Evolutionary conservation across 768 basidiomycete species (phyloP), one percentile per base, ranked within the genome.

Genomic region (Mycena rebaudengoi): DNA sequence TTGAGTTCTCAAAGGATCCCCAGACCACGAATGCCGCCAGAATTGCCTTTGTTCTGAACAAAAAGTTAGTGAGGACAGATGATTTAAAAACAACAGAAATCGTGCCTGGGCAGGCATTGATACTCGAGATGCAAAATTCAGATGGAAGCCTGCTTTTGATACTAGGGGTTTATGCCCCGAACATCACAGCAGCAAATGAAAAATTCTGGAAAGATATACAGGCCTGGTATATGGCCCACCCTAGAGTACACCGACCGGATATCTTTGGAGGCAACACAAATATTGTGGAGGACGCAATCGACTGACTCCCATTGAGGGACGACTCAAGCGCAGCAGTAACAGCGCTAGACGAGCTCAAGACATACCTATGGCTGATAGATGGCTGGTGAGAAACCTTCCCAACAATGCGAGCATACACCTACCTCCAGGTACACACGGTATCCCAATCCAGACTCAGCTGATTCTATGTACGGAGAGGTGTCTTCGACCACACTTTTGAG

Each of bases 241-340:
- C 50, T 28, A 26, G 45, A 4, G 59, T 45, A 10, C 62, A 56
- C 7, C 69, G 54, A 52, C 77, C 74, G 5, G 75, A 83, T 30
- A n/a, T 80, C 0, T 59, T 86, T 45, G 21, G 76, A 0, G 82
- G 82, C 0, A 81, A 86, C 60, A 78, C 79, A 32, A 85, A 85
- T 61, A 35, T 83, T 1, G 76, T 78, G 0, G 80, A 84, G 53
- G 78, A 80, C 1, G 13, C 62, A 0, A 55, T 83, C 0, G 82
- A 84, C 56, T 7, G 78, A 0, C 41, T 79, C 0, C 82, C 82
- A 2, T 28, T 57, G 0, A 61, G 64, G 0, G 1, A 18, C 0
- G 79, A 83, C 33, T 28, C 57, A 1, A 13, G 44, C 1, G 12
- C 11, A 0, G 60, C 73, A 2, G 51, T 61, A 0, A 30, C 65